Base-by-base conservation (phyloP, 2,329 filamentous ascomycete species). In the Rutstroemia sp. region DNA sequence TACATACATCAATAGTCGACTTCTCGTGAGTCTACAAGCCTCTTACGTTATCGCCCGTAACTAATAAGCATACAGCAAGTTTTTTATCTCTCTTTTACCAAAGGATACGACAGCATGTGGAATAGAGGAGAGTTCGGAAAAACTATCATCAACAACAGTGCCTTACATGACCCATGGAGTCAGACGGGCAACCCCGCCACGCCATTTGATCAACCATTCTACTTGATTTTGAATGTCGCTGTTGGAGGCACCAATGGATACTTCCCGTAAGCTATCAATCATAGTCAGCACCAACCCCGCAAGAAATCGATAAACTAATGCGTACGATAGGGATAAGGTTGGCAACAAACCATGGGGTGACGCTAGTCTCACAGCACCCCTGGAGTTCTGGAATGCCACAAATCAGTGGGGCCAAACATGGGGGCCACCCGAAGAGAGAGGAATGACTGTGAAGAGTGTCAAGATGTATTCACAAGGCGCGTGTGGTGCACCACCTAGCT, bases 151-250 rank as follows among this genome's bases (percentile, higher is more conserved):
- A 78, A 79, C 58, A 65, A 69, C 50, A 74, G 74, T 0, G 64
- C 73, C 0, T 62, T 74, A 12, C 65, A 67, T 4, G 71, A 79
- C 60, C 77, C 77, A 1, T 79, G 77, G 77, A 69, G 66, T 6
- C 65, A 66, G n/a, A 59, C 56, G 3, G 61, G 58, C 5, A 42
- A 34, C 12, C 38, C 46, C 41, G 77, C 75, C 58, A 74, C 77
- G 3, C 78, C 78, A 0, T 80, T 80, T 63, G 77, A 80, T 63
- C 73, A 79, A 62, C 63, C 69, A 0, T 80, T 80, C 61, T 79
- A 76, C 59, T 69, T 80, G 16, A 75, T 79, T 38, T 64, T 80
- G 25, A 78, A 78, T 61, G 76, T 80, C 1, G 77, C 77, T 0
- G 75, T 79, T 37, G 78, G 78, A 2, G 68, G 71, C 41, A 74